These are phyloP conservation scores for Claviceps pusilla DNA, from an alignment of 2,329 filamentous ascomycete species.

Conservation along the genomic window DNA sequence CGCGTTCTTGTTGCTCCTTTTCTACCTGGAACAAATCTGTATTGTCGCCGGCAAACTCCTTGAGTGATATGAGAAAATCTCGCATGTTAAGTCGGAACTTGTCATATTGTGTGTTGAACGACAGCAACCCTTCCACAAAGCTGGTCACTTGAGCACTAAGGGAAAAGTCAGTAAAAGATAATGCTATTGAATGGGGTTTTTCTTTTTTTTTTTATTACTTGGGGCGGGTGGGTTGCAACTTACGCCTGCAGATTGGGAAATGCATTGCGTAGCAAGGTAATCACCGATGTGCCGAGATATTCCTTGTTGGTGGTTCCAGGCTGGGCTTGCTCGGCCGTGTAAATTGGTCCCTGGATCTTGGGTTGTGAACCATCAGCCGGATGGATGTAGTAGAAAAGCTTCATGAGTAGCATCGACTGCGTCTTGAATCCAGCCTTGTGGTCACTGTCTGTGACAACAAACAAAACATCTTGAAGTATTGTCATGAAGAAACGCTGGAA, in stretches of 20 bases:
- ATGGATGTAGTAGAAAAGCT: slow-evolving; percentile 93
- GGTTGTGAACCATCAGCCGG: slow-evolving; percentile 51
- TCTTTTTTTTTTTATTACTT: too few relatives aligned
- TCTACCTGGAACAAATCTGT: slow-evolving; percentile 87
- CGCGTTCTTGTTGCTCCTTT: slow-evolving; percentile 78
- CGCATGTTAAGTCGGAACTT: slow-evolving; percentile 93
- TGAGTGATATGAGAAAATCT: slow-evolving; percentile 92
- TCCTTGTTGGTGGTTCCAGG: slow-evolving; percentile 77
- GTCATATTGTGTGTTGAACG: slow-evolving; percentile 73
- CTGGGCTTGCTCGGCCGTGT: slow-evolving; percentile 67
- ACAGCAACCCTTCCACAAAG: slow-evolving; percentile 83
- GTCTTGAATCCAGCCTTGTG: slow-evolving; percentile 99
- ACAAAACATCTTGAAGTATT: slow-evolving; percentile 95
- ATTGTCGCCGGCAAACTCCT: slow-evolving; percentile 93
- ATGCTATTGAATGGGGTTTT: too few relatives aligned
- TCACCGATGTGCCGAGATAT: slow-evolving; percentile 79
- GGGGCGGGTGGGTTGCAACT: slow-evolving; percentile 22
- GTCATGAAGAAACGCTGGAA: slow-evolving; percentile 96
- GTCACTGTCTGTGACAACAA: slow-evolving; percentile 90
- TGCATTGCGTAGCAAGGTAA: slow-evolving; percentile 68
- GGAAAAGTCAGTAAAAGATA: not conserved
- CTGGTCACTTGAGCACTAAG: slow-evolving; percentile 66
- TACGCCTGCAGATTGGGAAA: slow-evolving; percentile 88
- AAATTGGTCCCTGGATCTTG: slow-evolving; percentile 88
- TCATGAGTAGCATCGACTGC: slow-evolving; percentile 81